Percentiles rank a stretch among this genome's conserved stretches.
Conservation (phyloP, 164 flowering plant genomes). For the Kalanchoe fedtschenkoi region DNA sequence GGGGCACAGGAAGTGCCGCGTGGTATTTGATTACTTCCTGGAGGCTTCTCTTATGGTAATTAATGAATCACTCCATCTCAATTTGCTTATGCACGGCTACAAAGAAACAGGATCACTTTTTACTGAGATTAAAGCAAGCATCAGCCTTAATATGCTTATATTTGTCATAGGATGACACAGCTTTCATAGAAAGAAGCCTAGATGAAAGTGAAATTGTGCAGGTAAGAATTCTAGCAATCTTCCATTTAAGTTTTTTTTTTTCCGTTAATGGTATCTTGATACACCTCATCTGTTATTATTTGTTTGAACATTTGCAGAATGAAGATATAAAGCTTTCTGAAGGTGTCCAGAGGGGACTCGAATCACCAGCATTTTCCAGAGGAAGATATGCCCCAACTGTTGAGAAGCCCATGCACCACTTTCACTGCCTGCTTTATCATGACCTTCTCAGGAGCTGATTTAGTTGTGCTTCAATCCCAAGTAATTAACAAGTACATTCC, state of each 20-base stretch:
- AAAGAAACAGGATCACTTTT: background rate
- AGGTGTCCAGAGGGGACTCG: constrained; percentile 76
- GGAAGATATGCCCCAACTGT: constrained; percentile 78
- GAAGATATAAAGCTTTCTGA: constrained; percentile 74
- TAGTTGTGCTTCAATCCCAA: no score
- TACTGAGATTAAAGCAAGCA: background rate
- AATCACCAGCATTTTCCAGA: constrained; percentile 61
- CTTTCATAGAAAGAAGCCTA: constrained; percentile 55
- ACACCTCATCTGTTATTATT: background rate
- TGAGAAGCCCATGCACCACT: constrained; percentile 86
- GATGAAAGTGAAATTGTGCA: constrained; percentile 80
- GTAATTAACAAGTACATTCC: no score
- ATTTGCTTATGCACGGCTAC: background rate
- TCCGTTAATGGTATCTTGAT: background rate
- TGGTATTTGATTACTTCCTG: constrained; percentile 82
- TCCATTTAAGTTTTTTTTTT: background rate
- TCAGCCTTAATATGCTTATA: background rate
- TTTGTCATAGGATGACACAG: constrained; percentile 44
- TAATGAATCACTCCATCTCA: background rate
- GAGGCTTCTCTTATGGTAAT: constrained; percentile 52
- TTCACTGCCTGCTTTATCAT: constrained; percentile 44
- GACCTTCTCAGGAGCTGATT: constrained; percentile 18
- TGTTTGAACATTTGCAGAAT: constrained; percentile 27
- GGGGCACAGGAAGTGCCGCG: constrained; percentile 68
- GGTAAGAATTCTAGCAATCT: constrained; percentile 21